These are phyloP conservation scores for Microbotryum lychnidis-dioicae DNA, from an alignment of 1,284 basidiomycete species.

Conservation along the genomic window DNA sequence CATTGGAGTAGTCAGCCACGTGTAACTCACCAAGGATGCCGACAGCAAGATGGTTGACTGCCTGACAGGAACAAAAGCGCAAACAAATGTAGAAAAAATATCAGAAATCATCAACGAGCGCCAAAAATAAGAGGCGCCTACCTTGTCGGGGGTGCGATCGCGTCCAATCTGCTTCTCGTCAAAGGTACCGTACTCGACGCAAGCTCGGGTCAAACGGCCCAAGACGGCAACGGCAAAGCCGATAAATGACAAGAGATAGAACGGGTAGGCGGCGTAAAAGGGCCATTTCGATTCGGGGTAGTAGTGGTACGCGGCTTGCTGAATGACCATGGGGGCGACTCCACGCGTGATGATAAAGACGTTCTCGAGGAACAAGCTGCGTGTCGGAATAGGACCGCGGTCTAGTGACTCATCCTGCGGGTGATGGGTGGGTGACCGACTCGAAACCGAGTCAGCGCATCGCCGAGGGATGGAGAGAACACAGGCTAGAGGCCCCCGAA, in stretches of 20 bases:
- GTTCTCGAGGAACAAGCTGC: conserved; percentile 11
- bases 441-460: too few relatives aligned
- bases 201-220: conserved; percentile 6
- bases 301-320: not conserved
- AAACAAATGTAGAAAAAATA: not conserved
- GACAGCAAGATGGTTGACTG: not conserved
- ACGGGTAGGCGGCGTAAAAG: conserved; percentile 8
- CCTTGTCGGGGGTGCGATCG: conserved; percentile 1
- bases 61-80: not conserved
- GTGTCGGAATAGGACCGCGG: conserved; percentile 11
- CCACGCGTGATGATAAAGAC: conserved; percentile 10
- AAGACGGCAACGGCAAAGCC: conserved; percentile 10
- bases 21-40: conserved; percentile 8
- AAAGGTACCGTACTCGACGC: conserved; percentile 1
- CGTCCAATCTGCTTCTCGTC: conserved; percentile 2
- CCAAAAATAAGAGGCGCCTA: not conserved
- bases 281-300: conserved; percentile 18
- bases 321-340: conserved; percentile 10
- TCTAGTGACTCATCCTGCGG: conserved; percentile 11
- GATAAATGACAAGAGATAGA: conserved; percentile 9
- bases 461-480: too few relatives aligned
- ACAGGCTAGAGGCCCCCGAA: too few relatives aligned
- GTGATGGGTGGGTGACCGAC: too few relatives aligned
- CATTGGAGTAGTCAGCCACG: too few relatives aligned
- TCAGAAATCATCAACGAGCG: too few relatives aligned